Evolutionary conservation across 2,329 filamentous ascomycete genomes (phyloP).

Genomic region (Septoria petroselini): DNA sequence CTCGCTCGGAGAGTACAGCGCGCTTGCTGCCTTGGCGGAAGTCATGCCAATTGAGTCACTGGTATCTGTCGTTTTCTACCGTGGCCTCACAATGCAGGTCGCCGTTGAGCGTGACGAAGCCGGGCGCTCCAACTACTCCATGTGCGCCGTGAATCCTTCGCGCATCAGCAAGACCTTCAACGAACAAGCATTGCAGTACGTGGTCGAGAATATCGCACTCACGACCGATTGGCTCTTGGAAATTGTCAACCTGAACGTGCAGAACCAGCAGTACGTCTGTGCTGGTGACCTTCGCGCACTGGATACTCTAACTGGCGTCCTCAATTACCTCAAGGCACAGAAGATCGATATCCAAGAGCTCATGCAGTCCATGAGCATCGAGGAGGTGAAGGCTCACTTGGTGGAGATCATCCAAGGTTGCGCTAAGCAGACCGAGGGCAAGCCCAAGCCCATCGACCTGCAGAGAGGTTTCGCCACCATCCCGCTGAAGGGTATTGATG

Average conservation of each 20-base stretch:
- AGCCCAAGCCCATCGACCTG: conserved; percentile 82
- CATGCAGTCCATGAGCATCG: conserved; percentile 78
- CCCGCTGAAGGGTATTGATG: conserved; percentile 93
- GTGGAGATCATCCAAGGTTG: conserved; percentile 87
- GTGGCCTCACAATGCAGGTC: conserved; percentile 98
- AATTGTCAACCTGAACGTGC: conserved; percentile 92
- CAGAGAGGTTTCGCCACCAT: conserved; percentile 97
- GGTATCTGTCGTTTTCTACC: conserved; percentile 98
- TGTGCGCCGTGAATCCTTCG: conserved; percentile 98
- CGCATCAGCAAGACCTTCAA: conserved; percentile 98
- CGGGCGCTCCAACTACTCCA: conserved; percentile 95
- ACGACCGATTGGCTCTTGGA: conserved; percentile 93
- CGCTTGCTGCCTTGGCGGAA: conserved; percentile 89
- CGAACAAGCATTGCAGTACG: conserved; percentile 93
- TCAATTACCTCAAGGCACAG: conserved; percentile 93
- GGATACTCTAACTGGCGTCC: conserved; percentile 69
- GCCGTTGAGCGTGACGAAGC: conserved; percentile 92
- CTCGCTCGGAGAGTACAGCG: conserved; percentile 97
- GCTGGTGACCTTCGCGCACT: conserved; percentile 65
- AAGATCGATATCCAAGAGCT: conserved; percentile 96
- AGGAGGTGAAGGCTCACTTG: conserved; percentile 86
- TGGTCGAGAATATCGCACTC: conserved; percentile 91
- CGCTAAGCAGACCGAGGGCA: conserved; percentile 80
- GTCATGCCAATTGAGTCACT: conserved; percentile 99
- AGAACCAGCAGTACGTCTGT: conserved; percentile 68